Percentiles rank a stretch among this genome's conserved stretches.
Conservation (phyloP, 331 rosid species). For the Quercus lobata region DNA sequence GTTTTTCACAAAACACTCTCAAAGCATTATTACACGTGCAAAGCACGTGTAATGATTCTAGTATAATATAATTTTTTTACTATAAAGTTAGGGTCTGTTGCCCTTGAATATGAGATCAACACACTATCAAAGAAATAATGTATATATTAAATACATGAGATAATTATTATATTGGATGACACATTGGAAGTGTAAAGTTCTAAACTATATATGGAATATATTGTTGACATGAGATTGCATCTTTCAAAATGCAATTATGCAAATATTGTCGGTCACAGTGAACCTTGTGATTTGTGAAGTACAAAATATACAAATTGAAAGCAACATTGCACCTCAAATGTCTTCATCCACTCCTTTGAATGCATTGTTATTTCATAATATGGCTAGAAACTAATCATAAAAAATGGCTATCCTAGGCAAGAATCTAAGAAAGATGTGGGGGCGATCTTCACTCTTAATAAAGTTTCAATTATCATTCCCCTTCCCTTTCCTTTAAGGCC, state of each 20-base stretch:
- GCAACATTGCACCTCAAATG: not conserved
- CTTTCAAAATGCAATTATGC: not conserved
- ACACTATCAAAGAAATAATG: too few relatives aligned
- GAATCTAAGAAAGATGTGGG: not conserved
- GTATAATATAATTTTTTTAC: too few relatives aligned
- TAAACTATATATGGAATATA: not conserved
- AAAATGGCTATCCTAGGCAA: not conserved
- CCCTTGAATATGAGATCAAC: too few relatives aligned
- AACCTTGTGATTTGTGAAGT: not conserved
- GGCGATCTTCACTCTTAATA: not conserved
- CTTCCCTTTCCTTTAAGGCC: too few relatives aligned
- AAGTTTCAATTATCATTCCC: not conserved
- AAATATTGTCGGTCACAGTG: not conserved
- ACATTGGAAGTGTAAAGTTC: not conserved
- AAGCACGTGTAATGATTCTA: too few relatives aligned
- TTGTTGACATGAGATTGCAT: not conserved
- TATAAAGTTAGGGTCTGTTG: too few relatives aligned
- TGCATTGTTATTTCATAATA: not conserved
- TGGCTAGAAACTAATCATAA: not conserved
- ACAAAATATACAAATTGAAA: not conserved
- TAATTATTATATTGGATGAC: not conserved
- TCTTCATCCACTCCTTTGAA: not conserved
- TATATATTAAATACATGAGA: too few relatives aligned
- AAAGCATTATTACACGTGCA: too few relatives aligned
- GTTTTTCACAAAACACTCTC: too few relatives aligned